Evolutionary conservation across 176 grass and related monocot genomes (phyloP).

Genomic region (Canna indica): DNA sequence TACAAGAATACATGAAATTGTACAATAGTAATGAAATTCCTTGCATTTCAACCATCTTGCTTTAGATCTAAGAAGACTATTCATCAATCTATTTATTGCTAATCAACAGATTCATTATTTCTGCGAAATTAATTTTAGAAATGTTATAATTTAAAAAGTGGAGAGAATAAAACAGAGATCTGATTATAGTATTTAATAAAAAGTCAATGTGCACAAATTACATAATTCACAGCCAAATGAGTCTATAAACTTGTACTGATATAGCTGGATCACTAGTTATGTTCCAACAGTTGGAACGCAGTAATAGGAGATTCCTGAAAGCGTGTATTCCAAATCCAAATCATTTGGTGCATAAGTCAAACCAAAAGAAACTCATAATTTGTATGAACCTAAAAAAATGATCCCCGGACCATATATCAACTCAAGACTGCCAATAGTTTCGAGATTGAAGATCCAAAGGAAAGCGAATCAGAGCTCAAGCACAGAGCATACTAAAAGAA

Average conservation of each 20-base stretch:
- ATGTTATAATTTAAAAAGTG: neutral
- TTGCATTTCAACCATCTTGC: too few species aligned
- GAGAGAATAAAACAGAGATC: neutral
- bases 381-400: neutral
- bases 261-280: neutral
- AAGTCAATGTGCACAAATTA: neutral
- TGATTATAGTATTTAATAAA: neutral
- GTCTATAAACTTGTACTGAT: neutral
- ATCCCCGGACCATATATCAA: neutral
- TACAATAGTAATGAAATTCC: too few species aligned
- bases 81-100: too few species aligned
- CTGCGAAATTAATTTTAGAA: neutral
- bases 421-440: too few species aligned
- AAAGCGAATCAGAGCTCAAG: neutral
- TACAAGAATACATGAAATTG: too few species aligned
- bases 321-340: neutral
- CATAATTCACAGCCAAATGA: neutral
- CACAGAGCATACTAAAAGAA: neutral
- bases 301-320: neutral
- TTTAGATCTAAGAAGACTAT: too few species aligned
- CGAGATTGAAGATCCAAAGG: too few species aligned
- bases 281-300: too few species aligned
- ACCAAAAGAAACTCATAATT: neutral
- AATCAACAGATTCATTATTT: too few species aligned
- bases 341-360: too few species aligned